These are phyloP conservation scores for Fraxinus albicans DNA, from an alignment of 305 asterid species.

Conservation along the genomic window DNA sequence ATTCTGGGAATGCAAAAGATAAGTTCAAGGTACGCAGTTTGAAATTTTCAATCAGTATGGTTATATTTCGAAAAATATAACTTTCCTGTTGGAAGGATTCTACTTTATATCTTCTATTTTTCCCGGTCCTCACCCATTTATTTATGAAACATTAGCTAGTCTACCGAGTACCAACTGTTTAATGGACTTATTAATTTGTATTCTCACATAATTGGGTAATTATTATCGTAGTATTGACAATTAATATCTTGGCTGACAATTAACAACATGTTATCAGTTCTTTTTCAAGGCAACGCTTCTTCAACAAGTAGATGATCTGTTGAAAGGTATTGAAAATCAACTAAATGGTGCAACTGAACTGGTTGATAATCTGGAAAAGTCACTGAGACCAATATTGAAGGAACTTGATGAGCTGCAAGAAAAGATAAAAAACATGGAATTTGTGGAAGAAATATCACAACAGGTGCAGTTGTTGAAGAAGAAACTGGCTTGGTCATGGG, in stretches of 20 bases:
- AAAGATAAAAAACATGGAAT: slow-evolving; percentile 80
- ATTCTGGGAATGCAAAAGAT: slow-evolving; percentile 87
- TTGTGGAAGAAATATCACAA: slow-evolving; percentile 74
- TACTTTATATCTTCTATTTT: neutral
- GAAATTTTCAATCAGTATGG: slow-evolving; percentile 9
- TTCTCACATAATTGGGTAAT: slow-evolving; percentile 10
- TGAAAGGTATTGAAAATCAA: slow-evolving; percentile 59
- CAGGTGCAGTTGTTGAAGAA: slow-evolving; percentile 63
- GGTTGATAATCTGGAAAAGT: slow-evolving; percentile 71
- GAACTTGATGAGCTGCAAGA: slow-evolving; percentile 84
- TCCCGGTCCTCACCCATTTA: neutral
- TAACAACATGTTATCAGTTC: slow-evolving; percentile 56
- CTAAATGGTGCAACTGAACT: slow-evolving; percentile 55
- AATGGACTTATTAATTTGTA: too few relatives aligned
- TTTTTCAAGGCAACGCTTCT: slow-evolving; percentile 98
- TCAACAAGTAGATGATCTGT: slow-evolving; percentile 79
- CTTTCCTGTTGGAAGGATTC: neutral
- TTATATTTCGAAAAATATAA: neutral
- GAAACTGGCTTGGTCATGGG: slow-evolving; percentile 94
- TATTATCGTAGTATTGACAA: slow-evolving; percentile 7
- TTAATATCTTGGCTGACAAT: slow-evolving; percentile 16
- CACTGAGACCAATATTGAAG: slow-evolving; percentile 63
- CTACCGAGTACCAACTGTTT: neutral
- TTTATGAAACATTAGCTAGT: slow-evolving; percentile 14
- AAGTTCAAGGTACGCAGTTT: slow-evolving; percentile 70